These are phyloP conservation scores for Peterozyma xylosa DNA, from an alignment of 805 yeast species.

Conservation along the genomic window DNA sequence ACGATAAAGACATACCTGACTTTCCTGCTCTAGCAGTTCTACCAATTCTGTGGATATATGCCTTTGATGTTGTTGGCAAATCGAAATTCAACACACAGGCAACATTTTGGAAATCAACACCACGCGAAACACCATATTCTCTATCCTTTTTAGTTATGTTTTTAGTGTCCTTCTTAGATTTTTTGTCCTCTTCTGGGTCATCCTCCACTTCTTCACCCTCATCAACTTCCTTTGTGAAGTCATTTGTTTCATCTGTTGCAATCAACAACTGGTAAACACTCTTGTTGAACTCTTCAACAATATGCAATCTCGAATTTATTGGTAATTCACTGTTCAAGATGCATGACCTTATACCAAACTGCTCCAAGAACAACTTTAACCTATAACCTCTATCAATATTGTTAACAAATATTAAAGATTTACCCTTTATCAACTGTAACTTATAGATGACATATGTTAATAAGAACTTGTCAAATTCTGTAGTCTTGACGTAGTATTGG, in stretches of 20 bases:
- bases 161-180: constrained; percentile 20
- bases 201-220: constrained; percentile 30
- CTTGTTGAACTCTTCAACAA: constrained; percentile 91
- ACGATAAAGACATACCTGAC: constrained; percentile 89
- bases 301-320: constrained; percentile 84
- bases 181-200: constrained; percentile 17
- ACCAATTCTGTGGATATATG: constrained; percentile 91
- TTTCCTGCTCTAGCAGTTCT: constrained; percentile 98
- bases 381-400: constrained; percentile 94
- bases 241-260: constrained; percentile 88
- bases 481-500: constrained; percentile 81
- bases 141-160: constrained; percentile 37
- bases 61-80: constrained; percentile 79
- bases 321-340: constrained; percentile 91
- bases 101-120: constrained; percentile 93
- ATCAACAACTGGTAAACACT: constrained; percentile 80
- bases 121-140: constrained; percentile 94
- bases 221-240: constrained; percentile 43
- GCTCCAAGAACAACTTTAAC: constrained; percentile 83
- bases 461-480: constrained; percentile 87
- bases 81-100: constrained; percentile 96
- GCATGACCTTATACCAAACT: constrained; percentile 86
- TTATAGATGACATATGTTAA: constrained; percentile 89
- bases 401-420: constrained; percentile 84
- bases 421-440: constrained; percentile 81